Conservation (phyloP, 495 filamentous ascomycete genomes). For the Aspergillus haitiensis region DNA sequence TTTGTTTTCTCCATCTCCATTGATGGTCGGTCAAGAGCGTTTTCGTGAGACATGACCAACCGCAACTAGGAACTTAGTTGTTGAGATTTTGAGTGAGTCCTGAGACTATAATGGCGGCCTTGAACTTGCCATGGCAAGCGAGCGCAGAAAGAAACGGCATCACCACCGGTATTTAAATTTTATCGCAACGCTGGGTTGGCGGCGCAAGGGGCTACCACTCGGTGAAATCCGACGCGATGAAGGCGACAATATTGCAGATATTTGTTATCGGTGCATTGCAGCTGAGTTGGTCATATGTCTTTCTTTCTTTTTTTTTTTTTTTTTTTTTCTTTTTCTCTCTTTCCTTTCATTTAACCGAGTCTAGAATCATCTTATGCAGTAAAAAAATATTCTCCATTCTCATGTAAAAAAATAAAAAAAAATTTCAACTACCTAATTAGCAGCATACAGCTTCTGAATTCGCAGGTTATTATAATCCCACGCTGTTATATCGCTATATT, state of each 20-base stretch:
- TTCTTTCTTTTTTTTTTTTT: no score
- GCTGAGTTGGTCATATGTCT: background rate
- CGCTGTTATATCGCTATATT: conserved; percentile 34
- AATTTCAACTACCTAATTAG: background rate
- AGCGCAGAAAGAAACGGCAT: no score
- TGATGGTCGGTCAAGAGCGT: background rate
- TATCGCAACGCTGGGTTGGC: background rate
- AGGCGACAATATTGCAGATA: background rate
- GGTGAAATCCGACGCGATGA: background rate
- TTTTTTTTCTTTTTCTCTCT: no score
- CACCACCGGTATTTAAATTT: background rate
- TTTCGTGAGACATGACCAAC: no score
- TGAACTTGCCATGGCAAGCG: no score
- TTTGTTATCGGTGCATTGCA: background rate
- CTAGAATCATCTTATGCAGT: background rate
- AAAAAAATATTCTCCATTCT: background rate
- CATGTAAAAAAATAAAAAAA: background rate
- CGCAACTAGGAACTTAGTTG: no score
- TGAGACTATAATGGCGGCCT: no score
- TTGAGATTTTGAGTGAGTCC: no score
- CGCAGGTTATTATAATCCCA: conserved; percentile 33
- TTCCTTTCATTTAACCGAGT: background rate
- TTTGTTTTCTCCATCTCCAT: background rate
- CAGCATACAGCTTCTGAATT: conserved; percentile 11
- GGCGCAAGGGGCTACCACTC: conserved; percentile 1